These are phyloP conservation scores for Cyclotella choctawhatcheeana DNA, from an alignment of 108 stramenopile genomes.

Conservation along the genomic window DNA sequence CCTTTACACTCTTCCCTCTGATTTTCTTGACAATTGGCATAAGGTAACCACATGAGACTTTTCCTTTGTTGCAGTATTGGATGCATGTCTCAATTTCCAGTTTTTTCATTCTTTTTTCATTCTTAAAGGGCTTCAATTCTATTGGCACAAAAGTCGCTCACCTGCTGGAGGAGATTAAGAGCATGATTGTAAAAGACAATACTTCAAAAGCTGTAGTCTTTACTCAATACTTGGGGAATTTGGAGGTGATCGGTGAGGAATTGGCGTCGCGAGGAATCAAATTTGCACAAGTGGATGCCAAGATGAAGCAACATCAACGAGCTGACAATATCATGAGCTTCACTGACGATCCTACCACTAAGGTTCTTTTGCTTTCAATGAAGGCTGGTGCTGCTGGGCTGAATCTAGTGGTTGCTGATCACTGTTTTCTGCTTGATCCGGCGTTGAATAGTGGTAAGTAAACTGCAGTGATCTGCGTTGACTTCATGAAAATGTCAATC, in stretches of 20 bases:
- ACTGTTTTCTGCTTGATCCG: conserved; percentile 29
- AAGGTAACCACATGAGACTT: neutral
- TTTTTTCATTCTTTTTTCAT: too few relatives aligned
- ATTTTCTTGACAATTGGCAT: neutral
- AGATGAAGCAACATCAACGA: conserved; percentile 36
- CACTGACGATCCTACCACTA: conserved; percentile 19
- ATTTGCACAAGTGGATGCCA: conserved; percentile 26
- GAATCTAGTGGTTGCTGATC: conserved; percentile 30
- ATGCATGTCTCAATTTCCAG: too few relatives aligned
- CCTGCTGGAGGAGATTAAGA: neutral
- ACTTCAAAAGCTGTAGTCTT: neutral
- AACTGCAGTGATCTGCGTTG: too few relatives aligned
- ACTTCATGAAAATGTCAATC: too few relatives aligned
- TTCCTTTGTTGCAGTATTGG: too few relatives aligned
- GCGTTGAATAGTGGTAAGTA: conserved; percentile 10
- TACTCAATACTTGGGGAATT: neutral
- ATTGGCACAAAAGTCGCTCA: neutral
- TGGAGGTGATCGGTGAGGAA: conserved; percentile 34
- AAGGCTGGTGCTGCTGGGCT: conserved; percentile 30
- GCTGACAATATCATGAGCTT: conserved; percentile 31
- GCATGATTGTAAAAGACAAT: neutral
- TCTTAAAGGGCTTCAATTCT: too few relatives aligned
- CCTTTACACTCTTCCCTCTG: neutral
- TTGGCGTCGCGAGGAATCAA: conserved; percentile 18
- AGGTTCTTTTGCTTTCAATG: conserved; percentile 31